Base-by-base conservation (phyloP, 495 filamentous ascomycete genomes). In the Penicillium ucsense region DNA sequence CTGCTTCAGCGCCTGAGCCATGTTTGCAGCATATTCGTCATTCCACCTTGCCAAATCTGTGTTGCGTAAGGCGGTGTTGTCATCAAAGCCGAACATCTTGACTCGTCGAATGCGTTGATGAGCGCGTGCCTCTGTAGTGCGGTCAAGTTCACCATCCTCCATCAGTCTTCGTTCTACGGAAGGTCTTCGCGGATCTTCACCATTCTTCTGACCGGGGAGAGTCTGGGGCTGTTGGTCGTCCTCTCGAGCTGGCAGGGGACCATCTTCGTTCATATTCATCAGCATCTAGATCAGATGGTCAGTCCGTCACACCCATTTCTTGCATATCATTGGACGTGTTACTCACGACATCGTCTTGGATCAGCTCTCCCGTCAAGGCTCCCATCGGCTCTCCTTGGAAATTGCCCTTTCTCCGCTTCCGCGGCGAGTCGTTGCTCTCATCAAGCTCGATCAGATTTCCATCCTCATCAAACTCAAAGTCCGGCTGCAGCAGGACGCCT, bases 391-490 rank as follows among this genome's bases (percentile, higher is more conserved):
- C 5, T 2, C 6, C 35, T 11, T 31, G 6, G 8, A 35, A 6
- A 29, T 8, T 48, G 9, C 38, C 30, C 37, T 43, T 49, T 7
- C 42, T 49, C 35, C 51, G 48, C 42, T 50, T 56, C 2, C 37
- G 28, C 2, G 56, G 56, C 4, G 59, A 57, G 5, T 49, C 5
- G 9, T 9, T 34, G 29, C 35, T 44, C n/a, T n/a, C 38, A 34
- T 53, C 60, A 37, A 73, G 62, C 44, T 68, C 68, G 28, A 66
- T 50, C 29, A 86, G 64, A 56, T 82, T 80, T 0, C 83, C 84
- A 38, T 85, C 71, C 35, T 74, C 76, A 50, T 84, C 80, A 48
- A 87, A 80, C 28, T 70, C 74, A 52, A 86, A 84, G 45, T 80
- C 83, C 31, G 75, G 72, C 28, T 85, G 77, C n/a, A 80, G 67